phyloP scores from a whole-genome alignment of 257 asterid species.

The Nicotiana tomentosiformis region DNA sequence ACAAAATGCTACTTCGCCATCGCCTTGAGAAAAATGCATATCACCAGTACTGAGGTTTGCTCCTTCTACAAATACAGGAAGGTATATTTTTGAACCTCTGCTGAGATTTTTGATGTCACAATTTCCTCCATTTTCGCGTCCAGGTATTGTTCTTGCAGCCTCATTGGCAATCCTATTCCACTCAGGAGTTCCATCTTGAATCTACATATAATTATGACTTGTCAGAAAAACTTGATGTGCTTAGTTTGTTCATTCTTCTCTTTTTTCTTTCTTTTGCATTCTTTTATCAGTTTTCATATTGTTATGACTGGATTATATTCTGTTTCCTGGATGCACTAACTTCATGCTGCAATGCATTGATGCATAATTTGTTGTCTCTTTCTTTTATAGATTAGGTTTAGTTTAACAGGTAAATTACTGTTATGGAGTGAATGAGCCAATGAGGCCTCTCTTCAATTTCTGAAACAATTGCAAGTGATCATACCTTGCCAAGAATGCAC shows the following conservation, averaged over 20 bases:
- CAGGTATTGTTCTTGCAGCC: slow-evolving; percentile 94
- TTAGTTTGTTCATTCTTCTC: not conserved
- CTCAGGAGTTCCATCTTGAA: slow-evolving; percentile 64
- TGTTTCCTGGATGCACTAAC: not conserved
- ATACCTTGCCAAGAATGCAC: slow-evolving; percentile 90
- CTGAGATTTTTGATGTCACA: slow-evolving; percentile 95
- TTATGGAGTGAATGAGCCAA: not conserved
- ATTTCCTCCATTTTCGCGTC: slow-evolving; percentile 94
- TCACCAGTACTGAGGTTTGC: slow-evolving; percentile 97
- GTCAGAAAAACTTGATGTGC: not conserved
- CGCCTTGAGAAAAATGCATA: slow-evolving; percentile 97
- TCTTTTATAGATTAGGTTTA: not conserved
- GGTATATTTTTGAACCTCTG: slow-evolving; percentile 87
- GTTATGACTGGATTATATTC: not conserved
- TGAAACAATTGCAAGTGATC: not conserved
- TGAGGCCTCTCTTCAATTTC: not conserved
- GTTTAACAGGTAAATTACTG: not conserved
- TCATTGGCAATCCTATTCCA: slow-evolving; percentile 85
- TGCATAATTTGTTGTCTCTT: not conserved
- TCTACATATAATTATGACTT: slow-evolving; percentile 31
- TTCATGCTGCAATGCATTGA: not conserved
- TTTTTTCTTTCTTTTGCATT: not conserved
- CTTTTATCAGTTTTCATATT: not conserved
- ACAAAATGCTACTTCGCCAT: slow-evolving; percentile 90
- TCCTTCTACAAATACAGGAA: slow-evolving; percentile 94